Percentiles rank a stretch among this genome's conserved stretches.
These are phyloP conservation scores for Leucocoprinus sp. DNA, from an alignment of 768 basidiomycete species.

Conservation along the genomic window DNA sequence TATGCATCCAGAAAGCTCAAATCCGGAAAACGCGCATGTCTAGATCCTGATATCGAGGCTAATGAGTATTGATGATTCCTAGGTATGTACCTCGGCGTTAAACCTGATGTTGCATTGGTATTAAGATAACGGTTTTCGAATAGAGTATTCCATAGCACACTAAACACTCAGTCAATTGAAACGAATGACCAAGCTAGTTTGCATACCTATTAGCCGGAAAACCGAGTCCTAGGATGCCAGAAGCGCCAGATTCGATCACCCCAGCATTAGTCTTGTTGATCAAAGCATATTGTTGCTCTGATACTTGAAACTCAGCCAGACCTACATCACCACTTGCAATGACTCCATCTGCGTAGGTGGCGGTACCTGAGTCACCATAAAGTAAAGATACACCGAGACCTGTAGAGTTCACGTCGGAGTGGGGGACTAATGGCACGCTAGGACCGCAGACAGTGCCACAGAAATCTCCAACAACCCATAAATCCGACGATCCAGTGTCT, in stretches of 20 bases:
- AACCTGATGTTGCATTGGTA: background rate
- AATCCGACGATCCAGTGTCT: conserved; percentile 76
- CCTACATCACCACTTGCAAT: conserved; percentile 53
- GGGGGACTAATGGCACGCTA: conserved; percentile 41
- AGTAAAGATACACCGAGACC: conserved; percentile 39
- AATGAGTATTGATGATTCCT: conserved; percentile 17
- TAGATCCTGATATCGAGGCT: conserved; percentile 18
- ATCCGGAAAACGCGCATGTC: conserved; percentile 21
- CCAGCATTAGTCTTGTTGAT: conserved; percentile 65
- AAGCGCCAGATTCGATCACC: conserved; percentile 43
- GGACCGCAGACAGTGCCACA: conserved; percentile 37
- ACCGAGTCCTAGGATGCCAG: conserved; percentile 69
- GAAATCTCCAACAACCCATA: conserved; percentile 61
- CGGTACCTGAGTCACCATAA: conserved; percentile 68
- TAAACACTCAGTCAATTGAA: conserved; percentile 15
- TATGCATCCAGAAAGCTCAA: conserved; percentile 15
- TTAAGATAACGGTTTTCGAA: conserved; percentile 19
- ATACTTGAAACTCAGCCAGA: conserved; percentile 42
- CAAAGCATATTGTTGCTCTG: conserved; percentile 53
- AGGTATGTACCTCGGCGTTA: background rate
- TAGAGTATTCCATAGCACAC: conserved; percentile 38
- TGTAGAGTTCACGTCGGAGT: conserved; percentile 37
- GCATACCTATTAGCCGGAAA: conserved; percentile 66
- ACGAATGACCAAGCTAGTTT: background rate
- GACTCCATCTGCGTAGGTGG: conserved; percentile 57